A percentile compares a stretch with the other conserved stretches of the same genome.
phyloP scores from a whole-genome alignment of 805 yeast genomes.

The Lipomyces spencermartinsiae region DNA sequence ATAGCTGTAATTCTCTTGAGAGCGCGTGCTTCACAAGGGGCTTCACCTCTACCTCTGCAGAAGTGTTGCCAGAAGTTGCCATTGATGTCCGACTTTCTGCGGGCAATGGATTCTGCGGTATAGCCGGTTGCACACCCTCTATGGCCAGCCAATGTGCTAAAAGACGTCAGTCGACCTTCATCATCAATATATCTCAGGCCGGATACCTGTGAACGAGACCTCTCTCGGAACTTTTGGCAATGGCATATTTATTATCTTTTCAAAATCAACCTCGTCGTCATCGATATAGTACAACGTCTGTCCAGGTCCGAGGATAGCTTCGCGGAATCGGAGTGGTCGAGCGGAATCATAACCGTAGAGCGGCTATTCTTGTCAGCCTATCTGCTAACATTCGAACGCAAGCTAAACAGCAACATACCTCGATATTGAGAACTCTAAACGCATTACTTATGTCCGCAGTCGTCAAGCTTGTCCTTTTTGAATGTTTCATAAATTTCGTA shows the following conservation, averaged over 20 bases:
- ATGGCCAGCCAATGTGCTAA: constrained; percentile 81
- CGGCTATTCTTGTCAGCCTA: constrained; percentile 43
- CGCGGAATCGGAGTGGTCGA: constrained; percentile 77
- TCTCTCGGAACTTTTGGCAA: constrained; percentile 93
- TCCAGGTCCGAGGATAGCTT: constrained; percentile 88
- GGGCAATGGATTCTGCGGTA: constrained; percentile 86
- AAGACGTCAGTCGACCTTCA: neutral
- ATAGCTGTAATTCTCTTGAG: constrained; percentile 90
- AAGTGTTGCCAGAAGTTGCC: constrained; percentile 47
- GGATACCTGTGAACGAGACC: constrained; percentile 87
- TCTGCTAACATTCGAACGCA: too few species aligned
- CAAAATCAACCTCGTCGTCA: constrained; percentile 92
- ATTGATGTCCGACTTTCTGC: constrained; percentile 26
- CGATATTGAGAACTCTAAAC: constrained; percentile 82
- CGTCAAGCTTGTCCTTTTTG: constrained; percentile 79
- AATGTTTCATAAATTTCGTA: constrained; percentile 91
- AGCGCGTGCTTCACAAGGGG: constrained; percentile 94
- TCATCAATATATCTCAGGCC: neutral
- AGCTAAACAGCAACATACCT: constrained; percentile 60
- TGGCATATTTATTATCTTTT: constrained; percentile 89
- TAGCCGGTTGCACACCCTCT: constrained; percentile 98
- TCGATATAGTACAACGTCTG: constrained; percentile 92
- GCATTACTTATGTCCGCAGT: constrained; percentile 85
- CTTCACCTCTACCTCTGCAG: constrained; percentile 67
- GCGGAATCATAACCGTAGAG: constrained; percentile 51